Evolutionary conservation across 2,329 filamentous ascomycete genomes (phyloP), one percentile per base, ranked within the genome.

Genomic region (Blastomyces emzantsi): DNA sequence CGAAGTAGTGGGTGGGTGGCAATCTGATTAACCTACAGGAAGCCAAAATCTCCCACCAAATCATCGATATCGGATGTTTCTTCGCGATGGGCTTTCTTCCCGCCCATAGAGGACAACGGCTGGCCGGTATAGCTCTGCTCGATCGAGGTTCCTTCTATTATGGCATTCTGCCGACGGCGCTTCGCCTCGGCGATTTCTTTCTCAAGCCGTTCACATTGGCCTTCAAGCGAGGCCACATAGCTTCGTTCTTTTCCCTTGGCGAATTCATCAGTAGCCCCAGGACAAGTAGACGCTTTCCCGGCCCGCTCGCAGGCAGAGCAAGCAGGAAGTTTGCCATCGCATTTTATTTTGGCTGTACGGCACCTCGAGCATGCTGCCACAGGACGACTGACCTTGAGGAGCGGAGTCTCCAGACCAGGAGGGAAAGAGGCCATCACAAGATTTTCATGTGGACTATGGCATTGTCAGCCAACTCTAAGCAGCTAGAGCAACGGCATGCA

Each of bases 301-400:
- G 91, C 90, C 77, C 92, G 92, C 76, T 97, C 93, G 73, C 94
- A 97, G 22, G 93, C 93, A 8, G 92, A 95, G 73, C 94, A 99
- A 8, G 92, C 92, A 13, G 94, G 94, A 47, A 97, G 81, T 76
- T 97, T 97, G 66, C 94, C 93, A 78, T 97, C 94, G 72, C 94
- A 99, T 86, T 95, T 97, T 74, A 97, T 92, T 79, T 99, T 99
- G 62, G 93, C 92, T 66, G 88, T 85, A 65, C 94, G 90, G 79
- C 90, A 93, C 80, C 89, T 82, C 64, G 89, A 90, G 74, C 90
- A 93, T 30, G 90, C 90, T 62, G 89, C 89, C 60, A 91, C 89
- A 5, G 90, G 89, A 66, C 90, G 83, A 72, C 88, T 92, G 67
- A 93, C 90, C 70, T 78, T 78, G 47, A 78, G 71, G 61, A 77